phyloP scores from a whole-genome alignment of 768 basidiomycete species.

The Termitomyces sp. region DNA sequence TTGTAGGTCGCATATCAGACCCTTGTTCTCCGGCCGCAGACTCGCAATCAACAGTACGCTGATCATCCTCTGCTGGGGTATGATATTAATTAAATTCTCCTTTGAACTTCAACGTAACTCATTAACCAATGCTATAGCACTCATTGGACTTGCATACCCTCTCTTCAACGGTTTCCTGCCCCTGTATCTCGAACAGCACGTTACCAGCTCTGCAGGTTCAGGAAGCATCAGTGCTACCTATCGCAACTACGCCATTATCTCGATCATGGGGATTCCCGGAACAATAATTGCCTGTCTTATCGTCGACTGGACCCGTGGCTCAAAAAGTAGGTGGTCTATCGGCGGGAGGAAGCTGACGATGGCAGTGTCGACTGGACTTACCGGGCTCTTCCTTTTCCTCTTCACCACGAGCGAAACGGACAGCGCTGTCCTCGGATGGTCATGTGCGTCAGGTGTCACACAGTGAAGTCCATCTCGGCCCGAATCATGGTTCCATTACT shows the following conservation, averaged over 20 bases:
- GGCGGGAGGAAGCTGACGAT: conserved; percentile 44
- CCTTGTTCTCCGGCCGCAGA: conserved; percentile 39
- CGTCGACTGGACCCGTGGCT: conserved; percentile 35
- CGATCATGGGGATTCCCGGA: conserved; percentile 41
- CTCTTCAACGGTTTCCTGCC: conserved; percentile 49
- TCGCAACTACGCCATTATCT: conserved; percentile 47
- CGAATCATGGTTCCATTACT: not conserved
- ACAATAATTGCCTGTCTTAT: conserved; percentile 39
- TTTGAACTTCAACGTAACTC: not conserved
- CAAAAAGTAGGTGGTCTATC: conserved; percentile 23
- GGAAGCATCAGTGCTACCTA: conserved; percentile 26
- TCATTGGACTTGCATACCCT: conserved; percentile 50
- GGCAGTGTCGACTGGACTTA: conserved; percentile 36
- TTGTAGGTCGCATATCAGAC: conserved; percentile 39
- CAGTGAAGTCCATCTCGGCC: conserved; percentile 20
- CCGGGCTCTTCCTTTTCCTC: conserved; percentile 43
- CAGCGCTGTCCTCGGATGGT: conserved; percentile 36
- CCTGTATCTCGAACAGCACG: conserved; percentile 34
- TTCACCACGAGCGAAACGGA: conserved; percentile 42
- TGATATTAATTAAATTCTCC: conserved; percentile 5
- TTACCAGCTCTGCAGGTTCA: conserved; percentile 14
- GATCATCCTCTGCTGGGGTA: conserved; percentile 47
- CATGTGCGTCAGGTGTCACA: conserved; percentile 38
- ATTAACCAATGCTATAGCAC: conserved; percentile 15
- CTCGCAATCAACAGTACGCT: conserved; percentile 40